Conservation (phyloP, 2,329 filamentous ascomycete genomes). For the Colletotrichum falcatum region DNA sequence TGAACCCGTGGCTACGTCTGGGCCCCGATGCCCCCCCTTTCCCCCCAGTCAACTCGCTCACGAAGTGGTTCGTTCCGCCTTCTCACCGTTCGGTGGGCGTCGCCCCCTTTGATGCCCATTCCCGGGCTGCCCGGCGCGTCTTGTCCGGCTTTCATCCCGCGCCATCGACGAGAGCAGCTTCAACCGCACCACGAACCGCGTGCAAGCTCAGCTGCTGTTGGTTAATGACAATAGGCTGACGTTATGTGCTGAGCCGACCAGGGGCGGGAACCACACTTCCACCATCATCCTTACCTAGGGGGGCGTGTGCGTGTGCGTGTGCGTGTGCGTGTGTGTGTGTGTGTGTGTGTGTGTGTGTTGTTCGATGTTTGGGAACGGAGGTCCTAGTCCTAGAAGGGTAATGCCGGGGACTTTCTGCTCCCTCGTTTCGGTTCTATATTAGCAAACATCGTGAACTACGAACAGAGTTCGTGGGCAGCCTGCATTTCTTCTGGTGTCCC, state of each 20-base stretch:
- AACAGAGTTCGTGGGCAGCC: conserved; percentile 2
- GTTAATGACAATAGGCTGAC: conserved; percentile 11
- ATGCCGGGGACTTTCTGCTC: conserved; percentile 10
- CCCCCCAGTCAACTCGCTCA: background rate
- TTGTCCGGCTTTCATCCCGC: conserved; percentile 17
- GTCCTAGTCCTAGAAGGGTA: conserved; percentile 24
- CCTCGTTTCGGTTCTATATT: conserved; percentile 8
- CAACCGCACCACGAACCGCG: background rate
- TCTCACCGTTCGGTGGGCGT: background rate
- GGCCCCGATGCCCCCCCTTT: background rate
- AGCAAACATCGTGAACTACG: conserved; percentile 20
- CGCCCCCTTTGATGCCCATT: background rate
- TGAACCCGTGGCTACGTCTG: background rate
- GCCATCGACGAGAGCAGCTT: background rate
- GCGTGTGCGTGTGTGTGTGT: background rate
- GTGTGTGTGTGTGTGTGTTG: background rate
- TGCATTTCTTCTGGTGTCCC: background rate
- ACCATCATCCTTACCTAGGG: conserved; percentile 16
- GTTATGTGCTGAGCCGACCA: background rate
- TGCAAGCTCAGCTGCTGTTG: conserved; percentile 6
- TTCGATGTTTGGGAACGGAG: background rate
- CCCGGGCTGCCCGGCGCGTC: background rate
- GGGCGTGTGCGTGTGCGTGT: background rate
- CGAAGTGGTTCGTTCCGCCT: background rate
- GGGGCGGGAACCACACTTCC: conserved; percentile 11